Conservation (phyloP, 2,329 filamentous ascomycete species). For the Monilinia fructicola region DNA sequence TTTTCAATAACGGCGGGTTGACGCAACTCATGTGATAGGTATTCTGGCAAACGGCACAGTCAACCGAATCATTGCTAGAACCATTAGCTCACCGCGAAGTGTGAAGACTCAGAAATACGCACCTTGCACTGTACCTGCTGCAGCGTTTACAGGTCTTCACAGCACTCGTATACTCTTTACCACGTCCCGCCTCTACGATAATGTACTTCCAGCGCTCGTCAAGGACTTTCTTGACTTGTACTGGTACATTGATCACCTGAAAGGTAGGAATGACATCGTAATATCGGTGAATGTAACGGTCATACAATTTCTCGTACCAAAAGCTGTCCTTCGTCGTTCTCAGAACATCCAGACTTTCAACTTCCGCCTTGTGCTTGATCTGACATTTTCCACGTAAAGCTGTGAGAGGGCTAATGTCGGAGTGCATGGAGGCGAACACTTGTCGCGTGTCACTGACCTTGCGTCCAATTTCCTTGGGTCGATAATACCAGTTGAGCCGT, state of each 20-base stretch:
- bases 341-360: conserved; percentile 77
- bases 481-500: conserved; percentile 97
- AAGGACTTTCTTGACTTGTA: conserved; percentile 90
- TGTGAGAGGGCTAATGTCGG: conserved; percentile 88
- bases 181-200: conserved; percentile 86
- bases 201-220: conserved; percentile 97
- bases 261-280: conserved; percentile 94
- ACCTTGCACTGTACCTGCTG: conserved; percentile 86
- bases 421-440: conserved; percentile 97
- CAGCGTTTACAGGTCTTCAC: conserved; percentile 97
- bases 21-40: conserved; percentile 99
- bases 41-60: conserved; percentile 90
- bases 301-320: conserved; percentile 97
- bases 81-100: conserved; percentile 19
- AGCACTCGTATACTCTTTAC: conserved; percentile 92
- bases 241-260: conserved; percentile 93
- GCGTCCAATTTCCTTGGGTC: conserved; percentile 91
- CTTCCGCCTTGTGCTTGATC: conserved; percentile 85
- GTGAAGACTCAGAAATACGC: conserved; percentile 44
- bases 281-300: conserved; percentile 96
- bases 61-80: conserved; percentile 82
- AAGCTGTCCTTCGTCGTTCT: conserved; percentile 84
- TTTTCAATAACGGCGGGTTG: conserved; percentile 85
- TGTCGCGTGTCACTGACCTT: conserved; percentile 87
- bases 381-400: conserved; percentile 91